Evolutionary conservation across 305 asterid genomes (phyloP).

Genomic region (Andrographis paniculata): DNA sequence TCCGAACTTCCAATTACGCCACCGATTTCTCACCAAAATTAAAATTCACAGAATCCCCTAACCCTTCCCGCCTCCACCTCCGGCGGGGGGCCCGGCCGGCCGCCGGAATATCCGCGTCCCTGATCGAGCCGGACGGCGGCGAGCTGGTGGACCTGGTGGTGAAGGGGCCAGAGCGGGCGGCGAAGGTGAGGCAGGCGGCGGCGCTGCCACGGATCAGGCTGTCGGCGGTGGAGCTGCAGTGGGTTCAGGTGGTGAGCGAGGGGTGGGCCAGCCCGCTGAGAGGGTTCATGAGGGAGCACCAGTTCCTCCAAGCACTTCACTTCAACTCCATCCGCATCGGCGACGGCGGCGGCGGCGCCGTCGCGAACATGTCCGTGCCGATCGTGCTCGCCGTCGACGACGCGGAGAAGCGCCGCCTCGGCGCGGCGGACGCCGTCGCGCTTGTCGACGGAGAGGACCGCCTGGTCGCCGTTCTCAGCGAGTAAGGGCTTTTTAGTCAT

Average conservation of each 20-base stretch:
- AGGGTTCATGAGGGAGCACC: slow-evolving; percentile 86
- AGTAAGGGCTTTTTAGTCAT: slow-evolving; percentile 35
- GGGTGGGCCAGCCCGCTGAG: slow-evolving; percentile 96
- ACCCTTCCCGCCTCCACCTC: slow-evolving; percentile 6
- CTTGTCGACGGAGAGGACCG: slow-evolving; percentile 42
- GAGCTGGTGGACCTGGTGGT: slow-evolving; percentile 56
- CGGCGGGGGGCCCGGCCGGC: slow-evolving; percentile 22
- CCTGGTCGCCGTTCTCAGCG: slow-evolving; percentile 51
- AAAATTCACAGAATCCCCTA: slow-evolving; percentile 1
- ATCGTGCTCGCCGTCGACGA: slow-evolving; percentile 85
- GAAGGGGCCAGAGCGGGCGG: slow-evolving; percentile 32
- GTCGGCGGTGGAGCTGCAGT: slow-evolving; percentile 63
- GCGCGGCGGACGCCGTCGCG: slow-evolving; percentile 48
- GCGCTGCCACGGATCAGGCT: slow-evolving; percentile 54
- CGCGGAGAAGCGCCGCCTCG: slow-evolving; percentile 44
- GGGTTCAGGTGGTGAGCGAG: slow-evolving; percentile 94
- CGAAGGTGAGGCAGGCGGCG: slow-evolving; percentile 34
- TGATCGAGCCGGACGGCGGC: slow-evolving; percentile 90
- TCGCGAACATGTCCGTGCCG: slow-evolving; percentile 87
- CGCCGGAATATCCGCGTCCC: slow-evolving; percentile 37
- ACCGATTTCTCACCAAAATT: not conserved
- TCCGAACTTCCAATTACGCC: not conserved
- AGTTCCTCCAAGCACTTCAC: slow-evolving; percentile 98
- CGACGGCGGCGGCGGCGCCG: slow-evolving; percentile 56
- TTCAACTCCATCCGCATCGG: slow-evolving; percentile 60